phyloP scores from a whole-genome alignment of 805 yeast species.

The Wickerhamiella vanderwaltii region DNA sequence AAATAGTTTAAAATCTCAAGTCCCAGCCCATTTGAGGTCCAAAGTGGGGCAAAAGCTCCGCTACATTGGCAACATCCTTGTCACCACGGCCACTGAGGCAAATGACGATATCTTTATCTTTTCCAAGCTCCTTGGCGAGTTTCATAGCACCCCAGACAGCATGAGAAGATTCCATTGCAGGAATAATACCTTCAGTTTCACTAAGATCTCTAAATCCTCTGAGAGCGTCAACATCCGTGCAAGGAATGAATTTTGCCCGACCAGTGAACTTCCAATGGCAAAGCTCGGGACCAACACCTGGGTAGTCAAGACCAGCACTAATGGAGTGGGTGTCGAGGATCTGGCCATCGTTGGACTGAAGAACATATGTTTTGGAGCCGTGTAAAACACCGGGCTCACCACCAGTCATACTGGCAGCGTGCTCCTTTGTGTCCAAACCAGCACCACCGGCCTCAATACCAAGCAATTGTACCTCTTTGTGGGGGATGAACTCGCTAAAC shows the following conservation, averaged over 20 bases:
- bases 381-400: slow-evolving; percentile 97
- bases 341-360: slow-evolving; percentile 89
- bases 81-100: slow-evolving; percentile 98
- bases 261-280: slow-evolving; percentile 92
- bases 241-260: slow-evolving; percentile 81
- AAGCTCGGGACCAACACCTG: slow-evolving; percentile 98
- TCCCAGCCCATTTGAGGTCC: slow-evolving; percentile 96
- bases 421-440: slow-evolving; percentile 78
- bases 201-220: slow-evolving; percentile 79
- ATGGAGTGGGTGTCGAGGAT: slow-evolving; percentile 96
- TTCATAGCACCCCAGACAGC: slow-evolving; percentile 87
- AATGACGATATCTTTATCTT: slow-evolving; percentile 72
- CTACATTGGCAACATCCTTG: slow-evolving; percentile 96
- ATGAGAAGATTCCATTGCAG: slow-evolving; percentile 95
- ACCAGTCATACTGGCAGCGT: slow-evolving; percentile 89
- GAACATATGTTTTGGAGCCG: slow-evolving; percentile 88
- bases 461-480: slow-evolving; percentile 57
- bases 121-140: slow-evolving; percentile 69
- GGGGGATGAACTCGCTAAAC: slow-evolving; percentile 87
- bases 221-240: slow-evolving; percentile 90
- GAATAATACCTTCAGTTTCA: slow-evolving; percentile 94
- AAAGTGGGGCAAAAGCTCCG: slow-evolving; percentile 76
- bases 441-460: slow-evolving; percentile 99
- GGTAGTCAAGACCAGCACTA: slow-evolving; percentile 96
- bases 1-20: slow-evolving; percentile 65